Evolutionary conservation across 1,284 basidiomycete species (phyloP).

Genomic region (Heterobasidion annosum): DNA sequence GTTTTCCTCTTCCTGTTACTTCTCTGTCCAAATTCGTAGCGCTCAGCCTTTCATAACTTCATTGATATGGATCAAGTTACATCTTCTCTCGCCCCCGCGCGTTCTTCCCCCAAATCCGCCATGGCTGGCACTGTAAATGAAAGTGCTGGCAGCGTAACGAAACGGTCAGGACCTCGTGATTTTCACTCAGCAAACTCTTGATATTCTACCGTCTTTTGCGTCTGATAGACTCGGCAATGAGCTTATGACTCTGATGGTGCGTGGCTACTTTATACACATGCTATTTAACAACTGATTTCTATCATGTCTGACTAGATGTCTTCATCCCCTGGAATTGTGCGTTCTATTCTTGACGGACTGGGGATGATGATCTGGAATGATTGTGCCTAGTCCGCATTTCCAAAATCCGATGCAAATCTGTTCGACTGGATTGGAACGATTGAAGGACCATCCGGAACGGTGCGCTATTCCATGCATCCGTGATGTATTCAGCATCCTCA

Average conservation of each 20-base stretch:
- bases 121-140: constrained; percentile 41
- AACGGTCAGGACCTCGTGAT: constrained; percentile 41
- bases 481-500: constrained; percentile 1
- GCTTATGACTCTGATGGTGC: constrained; percentile 78
- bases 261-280: constrained; percentile 14
- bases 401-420: constrained; percentile 72
- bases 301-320: constrained; percentile 52
- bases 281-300: neutral
- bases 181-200: constrained; percentile 1
- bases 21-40: neutral
- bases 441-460: constrained; percentile 69
- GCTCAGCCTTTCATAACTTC: neutral
- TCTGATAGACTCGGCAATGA: constrained; percentile 58
- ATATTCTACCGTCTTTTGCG: neutral
- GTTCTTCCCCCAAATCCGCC: constrained; percentile 45
- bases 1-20: neutral
- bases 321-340: constrained; percentile 72
- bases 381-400: constrained; percentile 66
- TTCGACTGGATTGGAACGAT: constrained; percentile 83
- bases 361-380: neutral
- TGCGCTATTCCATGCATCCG: constrained; percentile 23
- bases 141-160: constrained; percentile 67
- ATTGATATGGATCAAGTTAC: constrained; percentile 63
- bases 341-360: constrained; percentile 16
- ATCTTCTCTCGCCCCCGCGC: constrained; percentile 50